These are phyloP conservation scores for Poterioochromonas sp. DNA, from an alignment of 352 stramenopile species.

Conservation along the genomic window DNA sequence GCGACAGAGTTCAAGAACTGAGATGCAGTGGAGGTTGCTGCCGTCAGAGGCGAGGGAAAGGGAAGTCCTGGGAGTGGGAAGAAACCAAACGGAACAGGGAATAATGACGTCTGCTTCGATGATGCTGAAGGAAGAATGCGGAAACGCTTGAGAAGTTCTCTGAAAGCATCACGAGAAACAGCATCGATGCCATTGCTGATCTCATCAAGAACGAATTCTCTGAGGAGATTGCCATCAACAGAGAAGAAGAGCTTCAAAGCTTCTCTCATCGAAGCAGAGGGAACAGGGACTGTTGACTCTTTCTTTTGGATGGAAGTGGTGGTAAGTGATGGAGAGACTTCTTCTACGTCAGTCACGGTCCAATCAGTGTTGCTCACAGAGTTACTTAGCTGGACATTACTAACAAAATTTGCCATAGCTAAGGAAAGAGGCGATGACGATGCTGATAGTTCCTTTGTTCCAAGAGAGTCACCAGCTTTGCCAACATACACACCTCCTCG, in stretches of 20 bases:
- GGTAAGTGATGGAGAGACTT: no score
- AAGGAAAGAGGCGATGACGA: conserved; percentile 21
- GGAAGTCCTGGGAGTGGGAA: conserved; percentile 54
- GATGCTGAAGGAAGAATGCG: not conserved
- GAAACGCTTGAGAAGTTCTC: not conserved
- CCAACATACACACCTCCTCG: conserved; percentile 24
- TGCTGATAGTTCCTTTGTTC: conserved; percentile 21
- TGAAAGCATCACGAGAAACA: conserved; percentile 9
- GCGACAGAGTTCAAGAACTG: conserved; percentile 55
- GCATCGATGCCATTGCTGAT: conserved; percentile 25
- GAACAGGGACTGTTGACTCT: no score
- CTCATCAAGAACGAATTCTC: conserved; percentile 66
- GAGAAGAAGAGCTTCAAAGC: conserved; percentile 66
- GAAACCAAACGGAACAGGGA: conserved; percentile 56
- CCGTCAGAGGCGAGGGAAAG: conserved; percentile 50
- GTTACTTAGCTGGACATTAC: conserved; percentile 39
- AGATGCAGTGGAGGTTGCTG: conserved; percentile 47
- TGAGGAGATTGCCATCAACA: conserved; percentile 59
- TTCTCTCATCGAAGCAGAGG: no score
- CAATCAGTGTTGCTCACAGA: conserved; percentile 38
- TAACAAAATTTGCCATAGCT: no score
- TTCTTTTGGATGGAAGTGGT: conserved; percentile 36
- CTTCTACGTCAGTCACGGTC: conserved; percentile 31
- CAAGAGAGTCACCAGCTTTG: conserved; percentile 36
- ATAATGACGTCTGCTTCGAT: conserved; percentile 38